These are phyloP conservation scores for Aspergillus affinis DNA, from an alignment of 495 filamentous ascomycete species.

Conservation along the genomic window DNA sequence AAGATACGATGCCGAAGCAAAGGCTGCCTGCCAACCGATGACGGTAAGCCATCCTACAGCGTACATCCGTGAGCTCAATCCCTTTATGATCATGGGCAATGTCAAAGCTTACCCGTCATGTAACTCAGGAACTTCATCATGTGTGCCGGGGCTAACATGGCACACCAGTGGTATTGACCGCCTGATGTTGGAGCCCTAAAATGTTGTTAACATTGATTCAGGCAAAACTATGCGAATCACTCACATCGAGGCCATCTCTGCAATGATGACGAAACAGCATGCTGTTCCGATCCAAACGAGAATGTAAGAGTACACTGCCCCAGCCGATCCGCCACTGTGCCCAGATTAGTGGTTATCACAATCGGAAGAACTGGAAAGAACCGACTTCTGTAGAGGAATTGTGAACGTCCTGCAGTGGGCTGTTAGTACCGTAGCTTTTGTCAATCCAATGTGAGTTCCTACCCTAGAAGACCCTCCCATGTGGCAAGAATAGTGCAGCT, in stretches of 20 bases:
- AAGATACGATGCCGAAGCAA: conserved; percentile 41
- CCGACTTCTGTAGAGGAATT: conserved; percentile 14
- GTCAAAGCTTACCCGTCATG: conserved; percentile 37
- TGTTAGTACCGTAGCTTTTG: conserved; percentile 11
- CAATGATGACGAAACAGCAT: conserved; percentile 30
- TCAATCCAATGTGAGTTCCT: conserved; percentile 5
- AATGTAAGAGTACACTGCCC: conserved; percentile 52
- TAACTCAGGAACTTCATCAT: conserved; percentile 48
- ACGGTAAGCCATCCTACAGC: conserved; percentile 44
- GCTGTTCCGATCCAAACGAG: conserved; percentile 45
- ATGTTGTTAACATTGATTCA: neutral
- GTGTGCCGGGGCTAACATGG: conserved; percentile 44
- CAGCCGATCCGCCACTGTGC: conserved; percentile 49
- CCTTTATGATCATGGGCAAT: neutral
- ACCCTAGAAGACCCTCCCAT: conserved; percentile 49
- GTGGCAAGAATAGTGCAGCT: conserved; percentile 51
- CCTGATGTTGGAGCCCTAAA: conserved; percentile 48
- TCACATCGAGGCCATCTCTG: conserved; percentile 46
- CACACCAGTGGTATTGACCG: conserved; percentile 56
- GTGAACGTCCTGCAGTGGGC: conserved; percentile 33
- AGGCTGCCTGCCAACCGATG: conserved; percentile 45
- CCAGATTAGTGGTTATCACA: neutral
- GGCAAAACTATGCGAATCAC: neutral
- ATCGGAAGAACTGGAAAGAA: neutral
- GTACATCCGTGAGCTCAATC: too few relatives aligned